These are phyloP conservation scores for Diacronema lutheri DNA, from an alignment of 78 protist genomes.

Conservation along the genomic window DNA sequence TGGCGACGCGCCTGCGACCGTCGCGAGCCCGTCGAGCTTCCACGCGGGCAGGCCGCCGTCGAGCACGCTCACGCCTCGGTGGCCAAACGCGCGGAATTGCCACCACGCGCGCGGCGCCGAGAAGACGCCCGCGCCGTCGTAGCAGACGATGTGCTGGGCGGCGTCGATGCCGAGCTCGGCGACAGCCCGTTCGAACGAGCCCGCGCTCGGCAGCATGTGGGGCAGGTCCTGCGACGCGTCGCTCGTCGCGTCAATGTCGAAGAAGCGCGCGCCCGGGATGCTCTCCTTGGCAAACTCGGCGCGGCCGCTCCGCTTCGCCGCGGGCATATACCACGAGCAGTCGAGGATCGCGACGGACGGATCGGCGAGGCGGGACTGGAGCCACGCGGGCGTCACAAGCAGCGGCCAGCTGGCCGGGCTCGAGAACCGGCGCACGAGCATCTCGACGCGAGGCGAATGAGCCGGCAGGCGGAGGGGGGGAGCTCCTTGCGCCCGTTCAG, in stretches of 20 bases:
- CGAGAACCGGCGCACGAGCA: neutral
- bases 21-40: neutral
- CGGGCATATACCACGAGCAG: conserved; percentile 21
- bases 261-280: neutral
- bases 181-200: neutral
- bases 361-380: neutral
- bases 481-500: no score
- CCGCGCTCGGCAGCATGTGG: conserved; percentile 5
- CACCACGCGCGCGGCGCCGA: conserved; percentile 25
- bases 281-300: neutral
- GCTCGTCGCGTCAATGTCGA: conserved; percentile 9
- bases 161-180: neutral
- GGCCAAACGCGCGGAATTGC: conserved; percentile 10
- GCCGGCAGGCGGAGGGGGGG: no score
- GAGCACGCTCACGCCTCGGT: neutral
- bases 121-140: conserved; percentile 21
- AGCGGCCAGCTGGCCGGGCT: neutral
- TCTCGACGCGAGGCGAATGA: no score
- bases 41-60: conserved; percentile 27
- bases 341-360: neutral
- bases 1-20: neutral
- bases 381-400: neutral
- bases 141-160: neutral
- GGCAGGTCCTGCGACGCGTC: neutral
- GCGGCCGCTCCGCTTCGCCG: neutral